Evolutionary conservation across 306 rosid genomes (phyloP).

Genomic region (Biancaea sappan): DNA sequence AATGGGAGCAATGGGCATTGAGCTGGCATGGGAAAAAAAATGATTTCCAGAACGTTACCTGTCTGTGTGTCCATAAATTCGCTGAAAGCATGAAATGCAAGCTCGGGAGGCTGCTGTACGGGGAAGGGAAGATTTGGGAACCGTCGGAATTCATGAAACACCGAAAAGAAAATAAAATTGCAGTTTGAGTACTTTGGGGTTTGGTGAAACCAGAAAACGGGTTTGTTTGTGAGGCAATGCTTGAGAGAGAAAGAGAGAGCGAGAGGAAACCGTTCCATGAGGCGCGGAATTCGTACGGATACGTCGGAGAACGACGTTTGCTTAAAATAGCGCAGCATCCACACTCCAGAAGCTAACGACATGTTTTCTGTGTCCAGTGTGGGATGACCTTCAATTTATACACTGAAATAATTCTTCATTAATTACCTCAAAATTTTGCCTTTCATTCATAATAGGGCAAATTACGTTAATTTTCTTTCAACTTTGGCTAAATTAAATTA

Average conservation of each 20-base stretch:
- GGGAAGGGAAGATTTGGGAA: constrained; percentile 34
- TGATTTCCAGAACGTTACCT: constrained; percentile 43
- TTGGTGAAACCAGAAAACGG: constrained; percentile 35
- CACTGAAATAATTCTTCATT: neutral
- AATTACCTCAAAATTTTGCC: neutral
- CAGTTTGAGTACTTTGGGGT: constrained; percentile 42
- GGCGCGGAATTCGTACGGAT: constrained; percentile 54
- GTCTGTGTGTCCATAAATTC: constrained; percentile 18
- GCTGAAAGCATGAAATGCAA: constrained; percentile 15
- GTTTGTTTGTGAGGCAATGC: constrained; percentile 45
- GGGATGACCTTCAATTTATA: neutral
- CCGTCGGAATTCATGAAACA: constrained; percentile 29
- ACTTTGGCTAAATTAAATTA: too few relatives aligned
- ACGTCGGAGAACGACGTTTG: constrained; percentile 32
- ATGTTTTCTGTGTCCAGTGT: neutral
- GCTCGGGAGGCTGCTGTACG: constrained; percentile 25
- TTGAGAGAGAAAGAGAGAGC: constrained; percentile 43
- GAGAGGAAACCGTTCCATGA: constrained; percentile 55
- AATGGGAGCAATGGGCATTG: neutral
- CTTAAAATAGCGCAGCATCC: constrained; percentile 54
- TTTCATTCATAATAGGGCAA: too few relatives aligned
- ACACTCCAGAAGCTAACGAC: constrained; percentile 24
- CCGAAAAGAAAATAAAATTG: constrained; percentile 41
- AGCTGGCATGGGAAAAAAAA: constrained; percentile 15
- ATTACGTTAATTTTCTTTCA: too few relatives aligned